Evolutionary conservation across 1,139 yeast genomes (phyloP), one percentile per base, ranked within the genome.

Genomic region (Suhomyces choctaworum): DNA sequence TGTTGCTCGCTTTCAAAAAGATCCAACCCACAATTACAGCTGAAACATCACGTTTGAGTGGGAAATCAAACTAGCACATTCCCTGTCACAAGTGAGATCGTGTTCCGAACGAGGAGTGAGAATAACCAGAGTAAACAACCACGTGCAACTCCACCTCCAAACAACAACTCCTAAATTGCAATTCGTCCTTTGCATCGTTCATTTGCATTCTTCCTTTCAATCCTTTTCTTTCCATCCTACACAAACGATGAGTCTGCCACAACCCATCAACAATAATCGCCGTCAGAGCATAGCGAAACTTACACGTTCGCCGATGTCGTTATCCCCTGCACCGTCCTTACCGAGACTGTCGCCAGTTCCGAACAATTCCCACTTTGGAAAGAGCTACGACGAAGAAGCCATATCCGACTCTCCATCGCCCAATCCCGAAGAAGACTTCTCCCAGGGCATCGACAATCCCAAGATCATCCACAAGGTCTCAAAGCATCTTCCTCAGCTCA

Each of bases 401-500:
- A 37, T 36, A 7, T 40, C 35, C 4, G 45, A 33, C 16, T 21
- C 45, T 4, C 39, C 41, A 5, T 37, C 44, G 8, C 32, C 36
- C 4, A 23, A 21, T 7, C 31, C 40, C 5, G 39, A 31, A 6
- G 35, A 41, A 16, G 21, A 51, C 62, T 32, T 54, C 24, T 41
- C 60, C 11, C 36, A 41, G 4, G 62, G 63, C 2, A 36, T 55
- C 1, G 52, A 48, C 27, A 58, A 64, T 37, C 62, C 65, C 0
- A 47, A 46, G 17, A 29, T 60, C 21, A 37, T 54, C 5, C 48
- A 50, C 22, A 53, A 49, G 37, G 53, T 66, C 4, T 54, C 58
- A 12, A 60, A 59, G 31, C 71, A 66, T 42, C 50, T 66, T 27
- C 57, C 58, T 6, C 37, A 45, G 15, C 33, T 39, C n/a, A 40